phyloP scores from a whole-genome alignment of 306 rosid genomes.

The Canavalia ensiformis region DNA sequence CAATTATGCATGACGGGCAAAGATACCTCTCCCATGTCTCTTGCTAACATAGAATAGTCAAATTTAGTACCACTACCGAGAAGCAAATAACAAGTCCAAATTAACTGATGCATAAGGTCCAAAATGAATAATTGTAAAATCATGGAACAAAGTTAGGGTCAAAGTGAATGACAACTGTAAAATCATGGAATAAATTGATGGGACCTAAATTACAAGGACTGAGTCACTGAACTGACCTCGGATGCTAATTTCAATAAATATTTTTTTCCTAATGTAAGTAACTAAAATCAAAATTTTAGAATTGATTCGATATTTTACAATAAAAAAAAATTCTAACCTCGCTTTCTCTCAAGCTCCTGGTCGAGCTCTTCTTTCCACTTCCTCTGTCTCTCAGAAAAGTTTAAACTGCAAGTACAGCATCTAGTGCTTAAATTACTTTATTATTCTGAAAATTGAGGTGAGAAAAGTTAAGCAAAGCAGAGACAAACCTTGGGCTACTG shows the following conservation, averaged over 20 bases:
- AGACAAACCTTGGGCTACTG: slow-evolving; percentile 80
- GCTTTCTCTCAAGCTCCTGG: slow-evolving; percentile 94
- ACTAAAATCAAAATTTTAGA: too few relatives aligned
- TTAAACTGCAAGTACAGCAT: slow-evolving; percentile 59
- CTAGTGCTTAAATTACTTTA: slow-evolving; percentile 36
- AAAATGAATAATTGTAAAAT: too few relatives aligned
- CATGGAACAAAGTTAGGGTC: not conserved
- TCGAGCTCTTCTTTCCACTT: slow-evolving; percentile 99
- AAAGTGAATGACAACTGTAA: not conserved
- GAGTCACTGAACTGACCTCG: too few relatives aligned
- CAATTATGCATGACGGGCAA: not conserved
- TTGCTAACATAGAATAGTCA: not conserved
- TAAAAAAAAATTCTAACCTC: slow-evolving; percentile 67
- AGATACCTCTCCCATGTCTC: not conserved
- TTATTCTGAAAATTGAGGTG: slow-evolving; percentile 8
- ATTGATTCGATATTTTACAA: not conserved
- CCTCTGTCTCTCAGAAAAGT: slow-evolving; percentile 88
- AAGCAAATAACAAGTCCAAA: not conserved
- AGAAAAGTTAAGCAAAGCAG: slow-evolving; percentile 43
- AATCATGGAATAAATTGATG: not conserved
- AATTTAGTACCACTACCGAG: slow-evolving; percentile 1
- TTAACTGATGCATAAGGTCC: not conserved
- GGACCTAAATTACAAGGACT: too few relatives aligned
- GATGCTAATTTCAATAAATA: too few relatives aligned
- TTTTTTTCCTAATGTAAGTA: too few relatives aligned